Conservation (phyloP, 495 filamentous ascomycete species). For the Sabuloglossum arenarium region DNA sequence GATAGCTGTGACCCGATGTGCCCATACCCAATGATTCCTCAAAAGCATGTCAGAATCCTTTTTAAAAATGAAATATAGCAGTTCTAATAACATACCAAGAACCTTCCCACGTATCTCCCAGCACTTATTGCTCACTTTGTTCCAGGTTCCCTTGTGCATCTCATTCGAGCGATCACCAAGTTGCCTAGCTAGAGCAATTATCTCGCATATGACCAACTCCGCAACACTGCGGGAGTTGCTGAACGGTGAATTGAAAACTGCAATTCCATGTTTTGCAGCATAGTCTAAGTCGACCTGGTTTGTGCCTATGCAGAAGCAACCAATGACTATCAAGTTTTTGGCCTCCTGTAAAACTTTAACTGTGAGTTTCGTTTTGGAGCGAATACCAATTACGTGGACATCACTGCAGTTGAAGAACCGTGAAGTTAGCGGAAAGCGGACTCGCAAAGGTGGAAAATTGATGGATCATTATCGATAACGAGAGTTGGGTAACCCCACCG, state of each 20-base stretch:
- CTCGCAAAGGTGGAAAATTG: conserved; percentile 6
- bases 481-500: conserved; percentile 32
- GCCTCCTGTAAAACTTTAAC: conserved; percentile 70
- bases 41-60: conserved; percentile 7
- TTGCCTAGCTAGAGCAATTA: conserved; percentile 80
- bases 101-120: conserved; percentile 99
- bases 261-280: conserved; percentile 79
- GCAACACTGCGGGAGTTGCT: conserved; percentile 94
- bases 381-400: conserved; percentile 93
- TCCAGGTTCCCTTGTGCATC: conserved; percentile 90
- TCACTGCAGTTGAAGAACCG: conserved; percentile 35
- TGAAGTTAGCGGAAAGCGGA: conserved; percentile 1
- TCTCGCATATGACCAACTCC: conserved; percentile 84
- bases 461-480: conserved; percentile 6
- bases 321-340: conserved; percentile 84
- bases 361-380: conserved; percentile 90
- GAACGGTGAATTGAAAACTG: conserved; percentile 98
- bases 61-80: neutral
- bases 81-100: conserved; percentile 31
- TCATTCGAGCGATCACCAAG: conserved; percentile 85
- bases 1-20: conserved; percentile 96
- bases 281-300: conserved; percentile 93
- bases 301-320: conserved; percentile 98
- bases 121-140: conserved; percentile 88
- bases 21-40: conserved; percentile 87